These are phyloP conservation scores for Rhodomyrtus tomentosa DNA, from an alignment of 345 rosid genomes.

Conservation along the genomic window DNA sequence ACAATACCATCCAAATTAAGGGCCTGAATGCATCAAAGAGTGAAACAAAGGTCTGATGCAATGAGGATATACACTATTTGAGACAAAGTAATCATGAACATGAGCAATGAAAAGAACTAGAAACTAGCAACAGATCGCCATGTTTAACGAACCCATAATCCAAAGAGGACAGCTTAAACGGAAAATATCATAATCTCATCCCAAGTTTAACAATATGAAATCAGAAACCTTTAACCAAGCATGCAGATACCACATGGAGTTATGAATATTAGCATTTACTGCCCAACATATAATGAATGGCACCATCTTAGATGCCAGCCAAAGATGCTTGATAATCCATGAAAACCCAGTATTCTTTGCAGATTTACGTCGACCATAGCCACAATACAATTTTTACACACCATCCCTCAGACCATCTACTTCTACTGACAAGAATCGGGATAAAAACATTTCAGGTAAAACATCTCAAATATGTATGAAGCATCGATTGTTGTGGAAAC, in stretches of 20 bases:
- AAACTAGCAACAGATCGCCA: background rate
- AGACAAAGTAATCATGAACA: background rate
- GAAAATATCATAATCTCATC: background rate
- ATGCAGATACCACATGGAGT: background rate
- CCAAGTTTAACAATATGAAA: background rate
- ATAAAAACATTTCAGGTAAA: background rate
- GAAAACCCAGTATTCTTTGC: background rate
- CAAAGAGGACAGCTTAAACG: background rate
- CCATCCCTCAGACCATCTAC: background rate
- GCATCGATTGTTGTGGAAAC: background rate
- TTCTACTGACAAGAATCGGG: background rate
- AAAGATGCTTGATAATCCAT: background rate
- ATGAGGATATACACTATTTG: background rate
- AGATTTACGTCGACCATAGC: background rate
- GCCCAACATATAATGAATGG: background rate
- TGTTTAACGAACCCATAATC: background rate
- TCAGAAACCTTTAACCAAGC: background rate
- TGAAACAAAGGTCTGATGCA: background rate
- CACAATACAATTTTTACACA: background rate
- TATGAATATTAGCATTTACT: background rate
- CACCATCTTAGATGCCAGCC: background rate
- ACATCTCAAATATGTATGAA: background rate
- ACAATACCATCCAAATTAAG: background rate
- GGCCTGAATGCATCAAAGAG: background rate
- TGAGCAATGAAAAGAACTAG: background rate